Base-by-base conservation (phyloP, 139 green algal genomes). In the Tetraselmis striata region DNA sequence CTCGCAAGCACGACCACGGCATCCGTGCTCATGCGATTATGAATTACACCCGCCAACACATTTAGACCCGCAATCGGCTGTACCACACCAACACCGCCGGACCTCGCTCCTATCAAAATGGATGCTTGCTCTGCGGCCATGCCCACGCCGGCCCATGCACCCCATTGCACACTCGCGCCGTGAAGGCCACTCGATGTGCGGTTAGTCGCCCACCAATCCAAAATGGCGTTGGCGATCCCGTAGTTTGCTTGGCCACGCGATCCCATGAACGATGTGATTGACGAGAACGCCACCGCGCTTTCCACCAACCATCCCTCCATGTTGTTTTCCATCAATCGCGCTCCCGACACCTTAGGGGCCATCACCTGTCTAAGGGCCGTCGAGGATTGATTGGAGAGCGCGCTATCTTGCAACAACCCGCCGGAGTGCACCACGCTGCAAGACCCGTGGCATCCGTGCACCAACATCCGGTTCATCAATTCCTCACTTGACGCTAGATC, bases 61-160 rank as follows among this genome's bases (percentile, higher is more conserved):
- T 18, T 67, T 18, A 67, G 45, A 18, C 45, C 45, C 5, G 45
- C 45, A 67, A 67, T 67, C 11, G 45, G 45, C 45, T 67, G 11
- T 67, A 67, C 45, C 5, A 67, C 45, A 67, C 45, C 45, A 18
- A 67, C 45, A 18, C 45, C 45, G 5, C 11, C 5, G 45, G 45
- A 5, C 18, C 11, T 25, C 11, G 45, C 45, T 25, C 45, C 45
- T 67, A 18, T 25, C 5, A 67, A 18, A 25, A 67, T 18, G 5
- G 45, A 67, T 18, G 5, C 18, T 67, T 18, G 88, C 2, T 75
- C 31, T 0, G 87, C 85, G 22, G 95, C 95, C 95, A 98, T 98
- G 80, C 95, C 94, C 1, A 84, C 90, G 30, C 90, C 91, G 0
- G 84, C 88, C 95, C 95, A 98, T 23, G 95, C 95, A 32, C 95